A percentile compares a stretch with the other conserved stretches of the same genome.
phyloP scores from a whole-genome alignment of 2,329 filamentous ascomycete genomes.

The Aaosphaeria pasadenensis region DNA sequence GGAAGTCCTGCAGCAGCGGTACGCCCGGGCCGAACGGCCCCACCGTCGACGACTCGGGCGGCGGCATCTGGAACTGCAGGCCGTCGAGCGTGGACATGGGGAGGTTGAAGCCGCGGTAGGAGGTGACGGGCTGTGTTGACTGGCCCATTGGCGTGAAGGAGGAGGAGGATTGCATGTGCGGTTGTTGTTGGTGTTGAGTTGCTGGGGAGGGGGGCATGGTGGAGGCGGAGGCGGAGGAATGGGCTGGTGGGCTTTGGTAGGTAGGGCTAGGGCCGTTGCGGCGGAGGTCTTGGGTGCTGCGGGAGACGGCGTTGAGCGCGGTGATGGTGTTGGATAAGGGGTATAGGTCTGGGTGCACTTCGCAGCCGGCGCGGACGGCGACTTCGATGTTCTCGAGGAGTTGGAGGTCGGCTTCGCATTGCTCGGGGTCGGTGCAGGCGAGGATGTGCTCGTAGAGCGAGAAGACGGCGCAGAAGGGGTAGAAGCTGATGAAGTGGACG shows the following conservation, averaged over 20 bases:
- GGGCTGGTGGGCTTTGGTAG: not conserved
- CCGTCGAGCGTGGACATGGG: not conserved
- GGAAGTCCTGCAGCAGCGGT: slow-evolving; percentile 13
- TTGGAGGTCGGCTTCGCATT: slow-evolving; percentile 22
- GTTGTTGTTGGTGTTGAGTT: not conserved
- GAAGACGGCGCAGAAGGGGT: slow-evolving; percentile 28
- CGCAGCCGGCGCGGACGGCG: slow-evolving; percentile 17
- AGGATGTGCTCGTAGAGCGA: slow-evolving; percentile 28
- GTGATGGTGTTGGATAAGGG: slow-evolving; percentile 25
- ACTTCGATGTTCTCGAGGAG: slow-evolving; percentile 18
- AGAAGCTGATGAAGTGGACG: slow-evolving; percentile 25
- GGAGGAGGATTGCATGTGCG: not conserved
- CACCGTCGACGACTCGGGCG: slow-evolving; percentile 3
- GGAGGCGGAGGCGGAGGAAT: not conserved
- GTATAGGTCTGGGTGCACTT: slow-evolving; percentile 10
- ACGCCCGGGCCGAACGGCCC: slow-evolving; percentile 16
- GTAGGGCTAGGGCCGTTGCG: not conserved
- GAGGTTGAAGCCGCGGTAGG: not conserved
- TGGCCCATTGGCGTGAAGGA: not conserved
- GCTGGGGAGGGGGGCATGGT: not conserved
- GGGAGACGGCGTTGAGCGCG: slow-evolving; percentile 26
- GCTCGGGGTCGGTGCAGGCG: slow-evolving; percentile 14
- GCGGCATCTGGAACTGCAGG: not conserved
- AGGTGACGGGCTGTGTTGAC: too few relatives aligned
- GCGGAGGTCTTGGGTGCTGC: slow-evolving; percentile 19